These are phyloP conservation scores for Suhomyces kunorum DNA, from an alignment of 1,139 yeast genomes.

Conservation along the genomic window DNA sequence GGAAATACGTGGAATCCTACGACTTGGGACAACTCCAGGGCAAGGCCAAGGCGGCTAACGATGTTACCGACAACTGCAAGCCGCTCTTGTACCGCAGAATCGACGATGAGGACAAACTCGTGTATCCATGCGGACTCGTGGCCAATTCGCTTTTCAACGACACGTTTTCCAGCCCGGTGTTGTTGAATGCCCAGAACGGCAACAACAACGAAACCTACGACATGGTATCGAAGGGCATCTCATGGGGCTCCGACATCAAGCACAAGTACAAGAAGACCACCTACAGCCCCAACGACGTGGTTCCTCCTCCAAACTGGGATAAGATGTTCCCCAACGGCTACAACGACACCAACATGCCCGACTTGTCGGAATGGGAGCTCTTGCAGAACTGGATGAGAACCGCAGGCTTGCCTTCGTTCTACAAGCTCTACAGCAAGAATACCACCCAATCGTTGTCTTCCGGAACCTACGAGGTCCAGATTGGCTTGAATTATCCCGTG, in stretches of 20 bases:
- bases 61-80: slow-evolving; percentile 55
- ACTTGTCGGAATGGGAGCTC: slow-evolving; percentile 48
- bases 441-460: slow-evolving; percentile 47
- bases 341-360: slow-evolving; percentile 63
- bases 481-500: slow-evolving; percentile 71
- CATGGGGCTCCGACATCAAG: slow-evolving; percentile 65
- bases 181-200: slow-evolving; percentile 44
- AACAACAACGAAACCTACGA: slow-evolving; percentile 44
- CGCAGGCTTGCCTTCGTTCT: slow-evolving; percentile 70
- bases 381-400: slow-evolving; percentile 84
- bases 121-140: slow-evolving; percentile 77
- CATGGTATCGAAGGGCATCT: slow-evolving; percentile 57
- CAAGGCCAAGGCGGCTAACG: slow-evolving; percentile 49
- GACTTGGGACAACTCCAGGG: slow-evolving; percentile 69
- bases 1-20: slow-evolving; percentile 72
- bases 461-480: slow-evolving; percentile 61
- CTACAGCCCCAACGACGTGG: slow-evolving; percentile 58
- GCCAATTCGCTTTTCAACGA: slow-evolving; percentile 79
- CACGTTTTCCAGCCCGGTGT: slow-evolving; percentile 53
- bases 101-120: slow-evolving; percentile 35
- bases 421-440: slow-evolving; percentile 65
- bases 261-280: slow-evolving; percentile 58
- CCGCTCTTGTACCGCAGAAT: slow-evolving; percentile 48
- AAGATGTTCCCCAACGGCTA: slow-evolving; percentile 69
- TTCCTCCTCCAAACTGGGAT: slow-evolving; percentile 80